Base-by-base conservation (phyloP, 1,139 yeast species). In the Blastobotrys ciferrii region DNA sequence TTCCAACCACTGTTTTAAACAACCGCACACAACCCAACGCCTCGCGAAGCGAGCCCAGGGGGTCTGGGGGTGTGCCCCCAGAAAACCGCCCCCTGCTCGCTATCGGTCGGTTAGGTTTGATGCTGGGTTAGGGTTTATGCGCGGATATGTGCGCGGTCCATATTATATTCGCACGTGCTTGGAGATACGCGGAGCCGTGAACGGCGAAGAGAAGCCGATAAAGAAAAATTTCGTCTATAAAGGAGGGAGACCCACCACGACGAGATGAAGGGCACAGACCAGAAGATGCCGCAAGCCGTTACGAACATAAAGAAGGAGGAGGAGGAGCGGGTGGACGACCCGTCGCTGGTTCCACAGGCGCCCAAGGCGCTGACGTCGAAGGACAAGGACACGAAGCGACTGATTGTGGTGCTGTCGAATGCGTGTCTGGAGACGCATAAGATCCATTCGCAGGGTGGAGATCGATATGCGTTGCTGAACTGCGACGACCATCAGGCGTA, bases 401-500 rank as follows among this genome's bases (percentile, higher is more conserved):
- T 92, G 62, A 82, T 92, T 52, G 98, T 92, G 17, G 98, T 92
- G 19, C 77, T 92, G 49, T 84, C 96, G 6, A 95, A 89, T 65
- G 98, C 98, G 25, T 91, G 97, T 61, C 74, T 92, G 51, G 98
- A 92, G 66, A 91, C 98, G 12, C 95, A 91, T 67, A 91, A 88
- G 67, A 81, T 91, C 67, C 82, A 87, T 9, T 80, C 84, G 6
- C 78, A 86, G 23, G 89, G 91, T 46, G 96, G 95, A 47, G 98
- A 91, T 66, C 87, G 92, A 66, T 92, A 85, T 64, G 97, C 95
- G 0, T 73, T 92, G 55, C 76, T 92, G 61, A 92, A 92, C 72
- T 92, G 98, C 74, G 98, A 92, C 68, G 98, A 92, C 68, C 98
- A 92, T 67, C 98, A 92, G 72, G 98, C 98, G 13, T 75, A 92